Evolutionary conservation across 2,329 filamentous ascomycete species (phyloP).

Genomic region (Aspergillus sp.): DNA sequence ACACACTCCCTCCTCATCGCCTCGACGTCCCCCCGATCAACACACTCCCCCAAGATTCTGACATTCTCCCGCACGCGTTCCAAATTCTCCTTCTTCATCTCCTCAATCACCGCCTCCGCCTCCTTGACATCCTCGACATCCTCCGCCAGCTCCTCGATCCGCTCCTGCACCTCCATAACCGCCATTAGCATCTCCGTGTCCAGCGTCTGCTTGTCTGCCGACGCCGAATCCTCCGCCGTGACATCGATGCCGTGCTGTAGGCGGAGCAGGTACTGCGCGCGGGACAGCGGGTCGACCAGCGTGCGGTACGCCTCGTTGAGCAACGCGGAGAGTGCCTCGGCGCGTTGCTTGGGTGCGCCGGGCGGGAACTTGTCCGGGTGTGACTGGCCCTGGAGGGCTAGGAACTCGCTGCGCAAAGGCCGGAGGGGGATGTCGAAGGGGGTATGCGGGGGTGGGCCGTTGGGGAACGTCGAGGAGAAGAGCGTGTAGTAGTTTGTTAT

Average conservation of each 20-base stretch:
- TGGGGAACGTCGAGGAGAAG: constrained; percentile 71
- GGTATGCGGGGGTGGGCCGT: constrained; percentile 67
- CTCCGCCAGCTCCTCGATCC: constrained; percentile 55
- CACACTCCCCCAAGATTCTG: constrained; percentile 53
- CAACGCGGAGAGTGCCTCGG: constrained; percentile 68
- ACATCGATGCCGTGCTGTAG: constrained; percentile 64
- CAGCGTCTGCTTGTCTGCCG: constrained; percentile 52
- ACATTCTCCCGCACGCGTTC: constrained; percentile 58
- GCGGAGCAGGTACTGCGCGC: constrained; percentile 79
- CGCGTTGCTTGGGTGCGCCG: constrained; percentile 46
- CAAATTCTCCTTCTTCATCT: constrained; percentile 61
- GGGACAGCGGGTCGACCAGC: constrained; percentile 63
- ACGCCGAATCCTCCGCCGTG: constrained; percentile 62
- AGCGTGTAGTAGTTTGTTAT: constrained; percentile 68
- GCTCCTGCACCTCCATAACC: constrained; percentile 71
- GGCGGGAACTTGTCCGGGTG: constrained; percentile 44
- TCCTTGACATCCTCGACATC: constrained; percentile 47
- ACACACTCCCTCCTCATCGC: constrained; percentile 65
- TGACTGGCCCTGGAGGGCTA: constrained; percentile 60
- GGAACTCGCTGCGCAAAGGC: constrained; percentile 72
- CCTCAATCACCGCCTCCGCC: constrained; percentile 53
- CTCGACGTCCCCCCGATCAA: constrained; percentile 58
- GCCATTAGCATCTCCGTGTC: constrained; percentile 71
- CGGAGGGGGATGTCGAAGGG: constrained; percentile 66
- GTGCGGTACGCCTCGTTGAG: constrained; percentile 93